Evolutionary conservation across 345 rosid species (phyloP).

Genomic region (Eucalyptus victrix): DNA sequence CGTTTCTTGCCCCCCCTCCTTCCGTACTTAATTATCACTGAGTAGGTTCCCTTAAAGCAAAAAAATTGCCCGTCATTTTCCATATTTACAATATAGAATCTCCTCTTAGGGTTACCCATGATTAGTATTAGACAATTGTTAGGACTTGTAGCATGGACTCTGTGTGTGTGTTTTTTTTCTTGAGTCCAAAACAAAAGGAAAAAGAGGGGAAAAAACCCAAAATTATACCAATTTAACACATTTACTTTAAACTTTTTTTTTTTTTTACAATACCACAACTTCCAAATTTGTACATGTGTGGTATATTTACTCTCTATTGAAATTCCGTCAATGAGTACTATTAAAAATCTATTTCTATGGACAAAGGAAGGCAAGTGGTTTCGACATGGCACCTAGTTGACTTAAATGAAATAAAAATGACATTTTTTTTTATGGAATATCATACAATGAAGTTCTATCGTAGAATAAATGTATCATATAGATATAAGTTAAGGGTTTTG

Average conservation of each 20-base stretch:
- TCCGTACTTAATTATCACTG: neutral
- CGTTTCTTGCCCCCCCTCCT: neutral
- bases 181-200: neutral
- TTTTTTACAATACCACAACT: too few species aligned
- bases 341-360: too few species aligned
- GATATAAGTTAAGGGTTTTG: neutral
- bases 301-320: too few species aligned
- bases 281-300: rapidly evolving
- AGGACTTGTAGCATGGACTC: neutral
- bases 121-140: neutral
- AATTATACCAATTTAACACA: too few species aligned
- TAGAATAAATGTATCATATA: too few species aligned
- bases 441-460: too few species aligned
- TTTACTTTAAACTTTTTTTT: too few species aligned
- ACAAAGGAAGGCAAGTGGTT: neutral
- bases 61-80: neutral
- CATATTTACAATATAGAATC: neutral
- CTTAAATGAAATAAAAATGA: too few species aligned
- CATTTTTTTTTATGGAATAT: too few species aligned
- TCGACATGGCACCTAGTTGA: neutral
- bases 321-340: neutral
- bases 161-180: neutral
- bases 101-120: neutral
- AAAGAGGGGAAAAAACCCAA: too few species aligned
- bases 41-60: neutral